Base-by-base conservation (phyloP, 371 early-diverging fungal species). In the Parasitella parasitica region DNA sequence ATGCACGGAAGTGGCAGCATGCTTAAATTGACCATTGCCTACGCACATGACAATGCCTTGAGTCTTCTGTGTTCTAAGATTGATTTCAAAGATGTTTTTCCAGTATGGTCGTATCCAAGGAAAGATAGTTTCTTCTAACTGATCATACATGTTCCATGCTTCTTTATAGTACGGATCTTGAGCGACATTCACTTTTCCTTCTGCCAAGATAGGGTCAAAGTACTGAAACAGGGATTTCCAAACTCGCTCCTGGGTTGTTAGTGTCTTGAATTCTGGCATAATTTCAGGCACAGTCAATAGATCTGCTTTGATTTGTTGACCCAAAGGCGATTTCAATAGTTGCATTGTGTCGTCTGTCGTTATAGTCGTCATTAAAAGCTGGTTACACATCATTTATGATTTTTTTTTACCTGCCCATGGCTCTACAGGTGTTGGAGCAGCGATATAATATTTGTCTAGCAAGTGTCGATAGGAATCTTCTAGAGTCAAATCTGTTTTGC, bases 11-110 rank as follows among this genome's bases (percentile, higher is more conserved):
- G 73, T 52, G 0, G 62, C 73, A 8, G 73, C 70, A 35, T 57
- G 63, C 27, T 67, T 48, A 39, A 73, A 73, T 35, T 70, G 73
- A n/a, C 43, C 28, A 20, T 73, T 64, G 5, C 73, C 70, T 5
- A 70, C 64, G n/a, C 70, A 70, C 18, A 73, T 41, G 16, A 73
- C 91, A 54, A 91, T 77, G 0, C 92, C 92, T 41, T 76, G 60
- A 0, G 20, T 35, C 5, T 43, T 38, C 8, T 66, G 65, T 49
- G 48, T 28, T 16, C 56, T 64, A 6, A 54, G 3, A 37, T 60
- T 71, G 15, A 74, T 74, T n/a, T 74, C 63, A 57, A 74, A 74
- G 12, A 56, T 64, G 28, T 54, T 60, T 53, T 69, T 69, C 63
- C 66, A 71, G 16, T 56, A 53, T 34, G 59, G 65, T n/a, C 54